These are phyloP conservation scores for Phytophthora pseudosyringae DNA, from an alignment of 352 stramenopile genomes.

Conservation along the genomic window DNA sequence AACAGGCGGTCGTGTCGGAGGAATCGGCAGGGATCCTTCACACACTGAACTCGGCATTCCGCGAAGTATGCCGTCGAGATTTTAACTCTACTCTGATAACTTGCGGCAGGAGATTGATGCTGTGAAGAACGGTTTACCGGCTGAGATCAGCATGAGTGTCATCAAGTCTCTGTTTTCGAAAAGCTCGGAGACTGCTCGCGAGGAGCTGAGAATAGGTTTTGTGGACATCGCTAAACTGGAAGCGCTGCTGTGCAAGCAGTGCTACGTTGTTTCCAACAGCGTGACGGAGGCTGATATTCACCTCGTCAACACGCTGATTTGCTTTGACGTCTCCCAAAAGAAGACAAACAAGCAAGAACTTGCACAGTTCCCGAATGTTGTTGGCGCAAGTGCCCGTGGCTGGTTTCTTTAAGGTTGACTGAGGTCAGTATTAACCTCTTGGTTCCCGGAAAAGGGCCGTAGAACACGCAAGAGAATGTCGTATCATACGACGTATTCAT, in stretches of 20 bases:
- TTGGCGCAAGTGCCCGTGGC: constrained; percentile 18
- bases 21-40: constrained; percentile 67
- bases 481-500: too few species aligned
- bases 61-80: constrained; percentile 40
- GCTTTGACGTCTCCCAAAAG: constrained; percentile 40
- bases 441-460: too few species aligned
- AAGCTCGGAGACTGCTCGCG: constrained; percentile 50
- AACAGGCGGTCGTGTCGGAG: constrained; percentile 43
- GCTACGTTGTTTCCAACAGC: constrained; percentile 30
- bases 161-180: constrained; percentile 73
- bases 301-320: constrained; percentile 47
- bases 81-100: constrained; percentile 52
- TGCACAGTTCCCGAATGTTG: constrained; percentile 57
- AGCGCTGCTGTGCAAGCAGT: constrained; percentile 22
- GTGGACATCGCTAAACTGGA: constrained; percentile 41
- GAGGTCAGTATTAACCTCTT: not conserved
- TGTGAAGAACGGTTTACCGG: constrained; percentile 70
- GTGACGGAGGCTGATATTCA: constrained; percentile 57
- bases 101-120: constrained; percentile 58
- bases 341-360: constrained; percentile 43
- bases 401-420: not conserved
- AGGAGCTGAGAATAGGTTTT: constrained; percentile 40
- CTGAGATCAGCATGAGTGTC: constrained; percentile 52
- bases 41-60: constrained; percentile 60
- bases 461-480: too few species aligned